These are phyloP conservation scores for Aspergillus persii DNA, from an alignment of 2,329 filamentous ascomycete species.

Conservation along the genomic window DNA sequence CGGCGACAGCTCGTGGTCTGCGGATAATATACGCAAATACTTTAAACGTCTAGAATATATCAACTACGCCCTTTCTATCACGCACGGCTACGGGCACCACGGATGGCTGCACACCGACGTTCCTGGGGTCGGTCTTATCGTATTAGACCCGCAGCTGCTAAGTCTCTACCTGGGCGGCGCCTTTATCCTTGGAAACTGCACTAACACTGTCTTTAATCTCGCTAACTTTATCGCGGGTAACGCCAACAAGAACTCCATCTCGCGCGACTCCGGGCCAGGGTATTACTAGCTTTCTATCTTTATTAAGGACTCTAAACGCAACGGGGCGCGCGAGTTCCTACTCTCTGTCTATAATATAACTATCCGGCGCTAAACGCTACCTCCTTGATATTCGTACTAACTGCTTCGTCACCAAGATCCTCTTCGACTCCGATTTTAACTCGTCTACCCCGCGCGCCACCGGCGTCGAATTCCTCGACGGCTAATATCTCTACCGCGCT, in stretches of 20 bases:
- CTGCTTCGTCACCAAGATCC: constrained; percentile 47
- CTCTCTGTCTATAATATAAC: constrained; percentile 25
- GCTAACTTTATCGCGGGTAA: constrained; percentile 50
- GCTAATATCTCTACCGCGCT: constrained; percentile 48
- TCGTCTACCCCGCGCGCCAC: constrained; percentile 42
- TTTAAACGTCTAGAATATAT: constrained; percentile 55
- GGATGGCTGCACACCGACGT: constrained; percentile 27
- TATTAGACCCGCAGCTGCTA: constrained; percentile 54
- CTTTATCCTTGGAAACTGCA: constrained; percentile 50
- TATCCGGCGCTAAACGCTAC: constrained; percentile 43
- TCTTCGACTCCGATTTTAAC: constrained; percentile 36
- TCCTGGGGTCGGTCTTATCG: constrained; percentile 47
- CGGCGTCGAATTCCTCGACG: constrained; percentile 52
- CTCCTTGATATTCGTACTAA: constrained; percentile 56
- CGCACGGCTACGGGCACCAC: constrained; percentile 45
- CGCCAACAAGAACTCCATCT: constrained; percentile 48
- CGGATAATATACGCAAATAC: constrained; percentile 59
- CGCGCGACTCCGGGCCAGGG: constrained; percentile 49
- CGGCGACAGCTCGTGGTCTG: constrained; percentile 59
- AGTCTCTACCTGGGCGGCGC: constrained; percentile 53
- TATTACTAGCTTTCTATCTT: constrained; percentile 60
- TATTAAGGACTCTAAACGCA: constrained; percentile 31
- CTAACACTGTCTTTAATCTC: constrained; percentile 44
- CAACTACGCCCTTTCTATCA: constrained; percentile 46
- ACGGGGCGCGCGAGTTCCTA: constrained; percentile 44